A percentile compares a stretch with the other conserved stretches of the same genome.
These are phyloP conservation scores for Talaromyces wortmannii DNA, from an alignment of 495 filamentous ascomycete species.

Conservation along the genomic window DNA sequence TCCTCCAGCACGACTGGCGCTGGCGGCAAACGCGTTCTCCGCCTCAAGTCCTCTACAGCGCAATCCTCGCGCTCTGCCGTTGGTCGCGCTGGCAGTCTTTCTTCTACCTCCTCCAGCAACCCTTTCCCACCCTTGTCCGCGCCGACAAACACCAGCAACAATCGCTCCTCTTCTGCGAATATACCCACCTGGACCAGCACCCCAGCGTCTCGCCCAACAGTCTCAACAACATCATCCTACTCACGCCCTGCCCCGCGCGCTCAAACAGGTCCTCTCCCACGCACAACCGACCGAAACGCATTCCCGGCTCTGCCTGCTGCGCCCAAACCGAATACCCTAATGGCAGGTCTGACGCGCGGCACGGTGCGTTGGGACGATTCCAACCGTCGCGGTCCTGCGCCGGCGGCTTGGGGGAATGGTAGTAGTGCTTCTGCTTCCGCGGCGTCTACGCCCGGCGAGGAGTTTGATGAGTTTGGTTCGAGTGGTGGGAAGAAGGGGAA, in stretches of 20 bases:
- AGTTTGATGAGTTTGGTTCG: constrained; percentile 24
- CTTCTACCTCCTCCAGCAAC: constrained; percentile 19
- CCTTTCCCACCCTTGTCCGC: constrained; percentile 43
- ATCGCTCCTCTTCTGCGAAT: constrained; percentile 11
- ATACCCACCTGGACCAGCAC: constrained; percentile 19
- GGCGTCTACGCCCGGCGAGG: constrained; percentile 16
- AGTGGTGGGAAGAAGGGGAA: constrained; percentile 61
- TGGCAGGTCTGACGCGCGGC: constrained; percentile 70
- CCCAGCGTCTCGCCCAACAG: constrained; percentile 14
- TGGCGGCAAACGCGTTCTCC: constrained; percentile 54
- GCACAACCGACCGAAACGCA: constrained; percentile 42
- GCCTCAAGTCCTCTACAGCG: constrained; percentile 71
- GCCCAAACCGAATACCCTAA: constrained; percentile 68
- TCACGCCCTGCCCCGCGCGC: constrained; percentile 12
- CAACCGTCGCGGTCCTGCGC: constrained; percentile 18
- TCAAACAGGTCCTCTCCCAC: constrained; percentile 10
- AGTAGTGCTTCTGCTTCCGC: constrained; percentile 18
- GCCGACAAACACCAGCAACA: constrained; percentile 19
- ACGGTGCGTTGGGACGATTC: constrained; percentile 60
- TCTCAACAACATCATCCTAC: constrained; percentile 14
- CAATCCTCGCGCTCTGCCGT: constrained; percentile 60
- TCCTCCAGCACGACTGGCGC: constrained; percentile 27
- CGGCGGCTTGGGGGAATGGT: constrained; percentile 40
- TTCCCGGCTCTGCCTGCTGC: constrained; percentile 81
- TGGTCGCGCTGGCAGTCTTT: constrained; percentile 33